Conservation (phyloP, 805 yeast species). For the Metschnikowia anglica region DNA sequence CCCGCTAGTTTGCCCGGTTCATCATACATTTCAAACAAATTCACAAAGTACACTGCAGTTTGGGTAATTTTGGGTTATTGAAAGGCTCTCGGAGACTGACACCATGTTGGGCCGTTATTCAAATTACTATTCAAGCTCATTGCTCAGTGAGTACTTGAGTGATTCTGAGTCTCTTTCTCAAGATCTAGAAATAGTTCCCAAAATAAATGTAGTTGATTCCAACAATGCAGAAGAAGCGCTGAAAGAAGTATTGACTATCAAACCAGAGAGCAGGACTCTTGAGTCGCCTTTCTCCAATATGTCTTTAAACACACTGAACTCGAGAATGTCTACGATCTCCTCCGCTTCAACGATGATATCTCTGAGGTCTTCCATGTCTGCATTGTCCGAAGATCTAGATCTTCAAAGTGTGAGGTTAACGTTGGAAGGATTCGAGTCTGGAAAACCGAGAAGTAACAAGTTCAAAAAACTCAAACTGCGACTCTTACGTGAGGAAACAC, state of each 20-base stretch:
- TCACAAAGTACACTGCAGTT: no score
- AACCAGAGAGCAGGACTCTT: background rate
- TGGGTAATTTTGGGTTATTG: no score
- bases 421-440: conserved; percentile 8
- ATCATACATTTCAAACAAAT: no score
- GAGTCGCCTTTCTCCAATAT: background rate
- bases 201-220: conserved; percentile 1
- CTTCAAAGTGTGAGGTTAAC: conserved; percentile 16
- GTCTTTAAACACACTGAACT: background rate
- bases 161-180: conserved; percentile 7
- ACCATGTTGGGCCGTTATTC: no score
- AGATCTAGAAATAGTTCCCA: background rate
- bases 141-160: conserved; percentile 12
- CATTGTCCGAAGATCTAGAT: conserved; percentile 16
- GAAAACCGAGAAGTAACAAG: conserved; percentile 3
- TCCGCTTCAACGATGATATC: conserved; percentile 5
- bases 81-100: no score
- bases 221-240: background rate
- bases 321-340: conserved; percentile 2
- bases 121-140: conserved; percentile 10
- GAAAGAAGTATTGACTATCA: background rate
- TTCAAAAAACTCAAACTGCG: conserved; percentile 10
- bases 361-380: conserved; percentile 11
- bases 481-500: conserved; percentile 7
- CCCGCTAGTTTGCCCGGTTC: no score